phyloP scores from a whole-genome alignment of 2,329 filamentous ascomycete species.

The Cladorrhinum sp. region DNA sequence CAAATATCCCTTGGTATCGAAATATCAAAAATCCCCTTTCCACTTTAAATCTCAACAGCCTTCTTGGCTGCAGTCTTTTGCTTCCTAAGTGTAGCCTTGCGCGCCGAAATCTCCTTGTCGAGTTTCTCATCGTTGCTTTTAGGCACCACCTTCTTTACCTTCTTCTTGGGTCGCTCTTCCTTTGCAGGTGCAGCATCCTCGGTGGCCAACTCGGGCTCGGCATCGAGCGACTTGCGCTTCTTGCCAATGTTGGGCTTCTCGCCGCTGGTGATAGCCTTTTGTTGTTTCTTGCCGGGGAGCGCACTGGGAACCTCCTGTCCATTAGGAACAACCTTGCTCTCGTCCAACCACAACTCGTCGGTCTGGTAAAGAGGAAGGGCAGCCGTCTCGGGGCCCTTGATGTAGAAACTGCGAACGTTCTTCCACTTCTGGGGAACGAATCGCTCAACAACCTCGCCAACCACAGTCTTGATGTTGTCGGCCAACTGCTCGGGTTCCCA shows the following conservation, averaged over 20 bases:
- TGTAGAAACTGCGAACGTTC: conserved; percentile 77
- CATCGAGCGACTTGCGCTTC: conserved; percentile 54
- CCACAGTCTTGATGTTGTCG: conserved; percentile 75
- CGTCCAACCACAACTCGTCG: conserved; percentile 84
- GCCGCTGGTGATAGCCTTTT: conserved; percentile 27
- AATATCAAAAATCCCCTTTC: not conserved
- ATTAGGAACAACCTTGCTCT: conserved; percentile 66
- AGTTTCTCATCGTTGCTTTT: conserved; percentile 52
- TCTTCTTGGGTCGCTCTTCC: conserved; percentile 39
- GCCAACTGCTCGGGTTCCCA: conserved; percentile 74
- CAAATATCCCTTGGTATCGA: not conserved
- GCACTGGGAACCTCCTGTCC: conserved; percentile 48
- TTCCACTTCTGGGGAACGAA: conserved; percentile 84
- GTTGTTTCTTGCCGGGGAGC: conserved; percentile 33
- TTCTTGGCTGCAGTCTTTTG: conserved; percentile 55
- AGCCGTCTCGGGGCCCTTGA: conserved; percentile 87
- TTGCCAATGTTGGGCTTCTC: conserved; percentile 62
- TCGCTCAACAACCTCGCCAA: conserved; percentile 67
- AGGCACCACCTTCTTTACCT: conserved; percentile 43
- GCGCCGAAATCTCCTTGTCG: conserved; percentile 58
- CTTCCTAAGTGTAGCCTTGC: conserved; percentile 57
- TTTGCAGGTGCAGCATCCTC: conserved; percentile 28
- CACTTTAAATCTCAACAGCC: conserved; percentile 24
- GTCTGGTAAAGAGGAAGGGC: conserved; percentile 94
- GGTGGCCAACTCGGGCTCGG: conserved; percentile 22